phyloP scores from a whole-genome alignment of 2,329 filamentous ascomycete genomes.

The Myriosclerotinia curreyana region DNA sequence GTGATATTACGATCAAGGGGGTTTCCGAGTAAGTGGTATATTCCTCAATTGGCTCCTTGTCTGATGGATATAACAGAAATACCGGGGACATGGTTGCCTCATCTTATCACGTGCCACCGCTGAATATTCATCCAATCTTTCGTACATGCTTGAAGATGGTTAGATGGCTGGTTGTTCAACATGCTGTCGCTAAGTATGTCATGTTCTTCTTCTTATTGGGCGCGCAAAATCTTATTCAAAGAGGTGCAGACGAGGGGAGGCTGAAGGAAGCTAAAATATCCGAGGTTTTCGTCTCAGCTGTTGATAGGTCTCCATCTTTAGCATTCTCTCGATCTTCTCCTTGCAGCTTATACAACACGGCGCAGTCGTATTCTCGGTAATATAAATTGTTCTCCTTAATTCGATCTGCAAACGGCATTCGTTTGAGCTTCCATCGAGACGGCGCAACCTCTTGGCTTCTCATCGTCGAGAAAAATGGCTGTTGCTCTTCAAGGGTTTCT shows the following conservation, averaged over 20 bases:
- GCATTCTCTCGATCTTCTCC: background rate
- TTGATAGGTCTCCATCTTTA: conserved; percentile 6
- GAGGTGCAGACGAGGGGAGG: conserved; percentile 1
- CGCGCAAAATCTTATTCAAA: background rate
- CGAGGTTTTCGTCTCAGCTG: background rate
- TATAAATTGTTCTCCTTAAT: conserved; percentile 18
- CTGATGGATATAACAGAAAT: conserved; percentile 7
- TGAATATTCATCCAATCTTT: conserved; percentile 16
- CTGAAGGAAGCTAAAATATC: background rate
- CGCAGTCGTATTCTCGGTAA: conserved; percentile 14
- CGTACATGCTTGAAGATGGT: conserved; percentile 4
- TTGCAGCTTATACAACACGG: conserved; percentile 3
- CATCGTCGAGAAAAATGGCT: conserved; percentile 8
- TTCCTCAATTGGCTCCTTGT: background rate
- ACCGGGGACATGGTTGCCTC: background rate
- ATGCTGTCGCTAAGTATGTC: background rate
- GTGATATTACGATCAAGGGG: background rate
- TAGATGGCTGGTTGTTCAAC: background rate
- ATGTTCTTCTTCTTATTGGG: conserved; percentile 1
- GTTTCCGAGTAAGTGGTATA: background rate
- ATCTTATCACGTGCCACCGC: conserved; percentile 2
- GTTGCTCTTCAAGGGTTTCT: conserved; percentile 8
- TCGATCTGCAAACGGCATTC: conserved; percentile 8
- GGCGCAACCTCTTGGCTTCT: background rate
- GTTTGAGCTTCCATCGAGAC: conserved; percentile 10